A percentile compares a stretch with the other conserved stretches of the same genome.
Evolutionary conservation across 371 early-diverging fungal genomes (phyloP).

Genomic region (Apophysomyces sp.): DNA sequence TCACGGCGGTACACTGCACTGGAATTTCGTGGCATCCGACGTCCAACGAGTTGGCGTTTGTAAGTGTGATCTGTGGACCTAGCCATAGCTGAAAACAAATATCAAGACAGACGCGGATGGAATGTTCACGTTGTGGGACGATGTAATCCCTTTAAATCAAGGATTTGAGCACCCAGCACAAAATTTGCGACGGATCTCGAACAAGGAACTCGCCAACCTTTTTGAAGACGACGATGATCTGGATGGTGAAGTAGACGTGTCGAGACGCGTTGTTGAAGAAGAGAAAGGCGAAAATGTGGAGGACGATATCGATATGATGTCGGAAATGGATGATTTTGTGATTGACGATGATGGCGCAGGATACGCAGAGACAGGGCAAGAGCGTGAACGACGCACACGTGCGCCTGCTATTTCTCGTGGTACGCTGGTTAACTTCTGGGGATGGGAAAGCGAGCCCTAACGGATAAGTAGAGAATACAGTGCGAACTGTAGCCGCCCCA

Average conservation of each 20-base stretch:
- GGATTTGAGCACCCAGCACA: background rate
- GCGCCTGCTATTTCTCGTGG: background rate
- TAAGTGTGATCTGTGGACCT: conserved; percentile 14
- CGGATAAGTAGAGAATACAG: background rate
- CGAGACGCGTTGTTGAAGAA: background rate
- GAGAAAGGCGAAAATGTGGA: conserved; percentile 1
- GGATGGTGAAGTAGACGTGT: conserved; percentile 3
- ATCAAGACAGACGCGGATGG: conserved; percentile 10
- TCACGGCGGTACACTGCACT: conserved; percentile 22
- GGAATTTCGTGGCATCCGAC: conserved; percentile 57
- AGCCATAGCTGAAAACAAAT: background rate
- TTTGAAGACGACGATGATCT: conserved; percentile 15
- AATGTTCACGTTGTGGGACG: conserved; percentile 11
- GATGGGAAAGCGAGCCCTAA: background rate
- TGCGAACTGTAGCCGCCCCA: conserved; percentile 24
- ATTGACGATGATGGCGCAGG: conserved; percentile 85
- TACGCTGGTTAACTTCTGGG: background rate
- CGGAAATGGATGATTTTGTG: conserved; percentile 23
- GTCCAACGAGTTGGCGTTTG: conserved; percentile 46
- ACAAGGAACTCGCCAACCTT: conserved; percentile 10
- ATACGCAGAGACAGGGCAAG: conserved; percentile 35
- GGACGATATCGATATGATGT: conserved; percentile 20
- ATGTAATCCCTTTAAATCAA: background rate
- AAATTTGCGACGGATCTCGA: background rate
- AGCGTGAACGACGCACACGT: background rate